These are phyloP conservation scores for Torulaspora indica DNA, from an alignment of 805 yeast species.

Conservation along the genomic window DNA sequence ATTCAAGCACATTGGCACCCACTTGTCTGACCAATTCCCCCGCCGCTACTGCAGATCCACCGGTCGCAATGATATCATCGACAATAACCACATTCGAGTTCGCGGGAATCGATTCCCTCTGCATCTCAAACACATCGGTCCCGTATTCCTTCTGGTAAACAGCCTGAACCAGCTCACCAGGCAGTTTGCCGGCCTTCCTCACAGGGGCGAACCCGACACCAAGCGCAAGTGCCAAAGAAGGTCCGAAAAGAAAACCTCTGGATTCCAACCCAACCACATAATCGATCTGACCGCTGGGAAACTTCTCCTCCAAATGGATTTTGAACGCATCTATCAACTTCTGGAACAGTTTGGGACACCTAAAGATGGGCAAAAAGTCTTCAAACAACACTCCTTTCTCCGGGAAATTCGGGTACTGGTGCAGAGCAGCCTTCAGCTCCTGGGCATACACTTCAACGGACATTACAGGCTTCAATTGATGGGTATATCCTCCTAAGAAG, in stretches of 20 bases:
- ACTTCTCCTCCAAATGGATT: conserved; percentile 56
- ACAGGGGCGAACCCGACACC: conserved; percentile 92
- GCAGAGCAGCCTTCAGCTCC: conserved; percentile 50
- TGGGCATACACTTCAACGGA: conserved; percentile 35
- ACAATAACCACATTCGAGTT: conserved; percentile 82
- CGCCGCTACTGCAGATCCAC: conserved; percentile 94
- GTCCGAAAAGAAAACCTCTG: conserved; percentile 96
- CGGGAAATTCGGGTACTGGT: conserved; percentile 93
- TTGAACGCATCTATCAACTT: conserved; percentile 77
- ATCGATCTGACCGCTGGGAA: conserved; percentile 62
- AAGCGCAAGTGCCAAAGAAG: conserved; percentile 83
- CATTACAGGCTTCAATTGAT: conserved; percentile 15
- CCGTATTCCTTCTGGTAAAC: conserved; percentile 90
- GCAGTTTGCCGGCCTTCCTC: conserved; percentile 92
- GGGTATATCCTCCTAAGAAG: not conserved
- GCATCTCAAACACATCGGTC: conserved; percentile 82
- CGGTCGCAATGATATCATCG: conserved; percentile 97
- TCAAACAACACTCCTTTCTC: conserved; percentile 87
- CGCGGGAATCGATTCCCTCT: conserved; percentile 69
- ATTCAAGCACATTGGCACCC: conserved; percentile 72
- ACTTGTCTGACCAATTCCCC: conserved; percentile 70
- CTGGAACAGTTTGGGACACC: conserved; percentile 73
- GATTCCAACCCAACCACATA: conserved; percentile 93
- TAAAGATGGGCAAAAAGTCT: conserved; percentile 93
- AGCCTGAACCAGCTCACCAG: conserved; percentile 73